Base-by-base conservation (phyloP, 495 filamentous ascomycete genomes). In the Rusavskia elegans region DNA sequence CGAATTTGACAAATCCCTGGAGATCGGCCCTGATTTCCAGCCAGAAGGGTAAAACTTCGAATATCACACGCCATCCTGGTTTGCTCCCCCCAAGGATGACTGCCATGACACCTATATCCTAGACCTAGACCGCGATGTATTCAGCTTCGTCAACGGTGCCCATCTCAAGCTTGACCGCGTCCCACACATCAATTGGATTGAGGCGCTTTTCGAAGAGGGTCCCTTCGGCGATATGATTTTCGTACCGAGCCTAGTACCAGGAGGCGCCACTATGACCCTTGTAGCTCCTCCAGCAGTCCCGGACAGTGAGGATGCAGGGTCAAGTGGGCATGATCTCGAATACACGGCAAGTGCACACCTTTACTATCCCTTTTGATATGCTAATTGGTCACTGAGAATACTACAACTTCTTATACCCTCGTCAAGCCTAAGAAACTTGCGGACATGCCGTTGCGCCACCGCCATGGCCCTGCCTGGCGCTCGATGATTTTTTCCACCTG, bases 141-240 rank as follows among this genome's bases (percentile, higher is more conserved):
- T 55, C 50, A 44, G 35, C 25, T 19, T 55, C 6, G 6, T 54
- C 23, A 54, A 55, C 39, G 50, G 51, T 4, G 49, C 29, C 6
- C 53, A 53, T 29, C 54, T 55, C 40, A 51, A 53, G 23, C 53
- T 53, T 11, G 29, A 54, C 49, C 23, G 46, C 13, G 39, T 55
- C 16, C 50, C 53, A 7, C 6, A 42, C 16, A 45, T 19, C 17
- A 35, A 30, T 13, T 53, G 53, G 53, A 36, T 53, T 7, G 21
- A 29, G 37, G 37, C 53, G 5, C 19, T 55, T n/a, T 52, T 5
- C 19, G 17, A 25, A 19, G 25, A 27, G 25, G 53, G 46, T 20
- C 5, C 11, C 6, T 7, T 35, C 32, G 13, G 38, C 38, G 38
- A 36, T 9, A 42, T 25, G 19, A 45, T 40, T 13, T 13, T 55